Conservation (phyloP, 2,329 filamentous ascomycete genomes). For the Colletotrichum kahawae region DNA sequence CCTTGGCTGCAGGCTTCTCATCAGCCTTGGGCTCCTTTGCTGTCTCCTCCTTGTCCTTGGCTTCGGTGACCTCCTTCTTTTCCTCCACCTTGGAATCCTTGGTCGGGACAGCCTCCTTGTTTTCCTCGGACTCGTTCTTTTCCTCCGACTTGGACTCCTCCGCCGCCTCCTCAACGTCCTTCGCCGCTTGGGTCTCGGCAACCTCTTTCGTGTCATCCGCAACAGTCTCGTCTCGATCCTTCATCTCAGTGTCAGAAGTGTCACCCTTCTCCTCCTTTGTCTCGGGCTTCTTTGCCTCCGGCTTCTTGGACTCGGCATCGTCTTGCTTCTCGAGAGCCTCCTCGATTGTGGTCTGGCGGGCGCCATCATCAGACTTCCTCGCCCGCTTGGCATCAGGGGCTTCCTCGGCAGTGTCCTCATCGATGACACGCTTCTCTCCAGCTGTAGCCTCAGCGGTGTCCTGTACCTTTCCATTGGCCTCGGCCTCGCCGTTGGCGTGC, state of each 20-base stretch:
- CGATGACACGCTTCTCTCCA: constrained; percentile 19
- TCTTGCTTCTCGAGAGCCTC: constrained; percentile 9
- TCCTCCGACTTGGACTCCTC: background rate
- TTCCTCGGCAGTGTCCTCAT: background rate
- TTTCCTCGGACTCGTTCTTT: background rate
- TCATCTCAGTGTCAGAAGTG: background rate
- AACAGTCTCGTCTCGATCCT: background rate
- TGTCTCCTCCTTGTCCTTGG: background rate
- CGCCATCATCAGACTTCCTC: constrained; percentile 6
- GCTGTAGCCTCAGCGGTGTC: background rate
- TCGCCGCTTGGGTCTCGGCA: background rate
- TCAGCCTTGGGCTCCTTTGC: background rate
- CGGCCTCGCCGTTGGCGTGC: background rate
- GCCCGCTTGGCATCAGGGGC: constrained; percentile 16
- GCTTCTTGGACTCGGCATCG: background rate
- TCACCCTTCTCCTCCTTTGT: background rate
- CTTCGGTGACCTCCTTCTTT: background rate
- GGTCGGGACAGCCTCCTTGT: background rate
- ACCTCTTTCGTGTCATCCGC: background rate
- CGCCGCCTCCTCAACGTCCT: background rate
- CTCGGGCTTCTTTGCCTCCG: background rate
- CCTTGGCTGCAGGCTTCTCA: background rate
- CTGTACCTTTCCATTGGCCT: background rate
- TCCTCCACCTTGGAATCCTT: background rate
- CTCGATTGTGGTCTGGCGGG: constrained; percentile 16